Percentiles rank a stretch among this genome's conserved stretches.
phyloP scores from a whole-genome alignment of 768 basidiomycete genomes.

The Termitomyces sp. region DNA sequence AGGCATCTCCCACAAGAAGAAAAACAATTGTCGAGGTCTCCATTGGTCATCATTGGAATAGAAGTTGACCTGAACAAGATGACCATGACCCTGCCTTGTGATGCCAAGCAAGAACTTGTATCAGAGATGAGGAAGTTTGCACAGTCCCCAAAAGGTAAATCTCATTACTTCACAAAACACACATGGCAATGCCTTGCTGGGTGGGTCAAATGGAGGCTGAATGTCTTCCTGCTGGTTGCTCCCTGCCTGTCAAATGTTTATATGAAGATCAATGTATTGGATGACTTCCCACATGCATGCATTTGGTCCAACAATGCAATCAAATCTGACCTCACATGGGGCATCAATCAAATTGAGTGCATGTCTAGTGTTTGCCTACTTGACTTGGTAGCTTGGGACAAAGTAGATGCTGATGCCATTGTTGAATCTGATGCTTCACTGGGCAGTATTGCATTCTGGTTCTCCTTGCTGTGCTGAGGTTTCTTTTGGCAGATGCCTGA shows the following conservation, averaged over 20 bases:
- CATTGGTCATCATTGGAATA: constrained; percentile 35
- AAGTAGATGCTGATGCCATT: constrained; percentile 7
- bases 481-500: constrained; percentile 11
- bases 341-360: constrained; percentile 15
- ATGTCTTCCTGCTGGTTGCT: constrained; percentile 26
- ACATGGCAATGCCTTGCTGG: constrained; percentile 31
- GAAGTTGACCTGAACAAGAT: constrained; percentile 29
- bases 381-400: constrained; percentile 15
- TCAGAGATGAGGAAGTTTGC: constrained; percentile 3
- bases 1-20: constrained; percentile 38
- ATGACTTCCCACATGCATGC: constrained; percentile 6
- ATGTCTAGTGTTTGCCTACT: constrained; percentile 20
- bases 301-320: constrained; percentile 24
- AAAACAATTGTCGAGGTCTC: constrained; percentile 29
- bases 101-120: constrained; percentile 11
- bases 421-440: constrained; percentile 22
- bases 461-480: background rate
- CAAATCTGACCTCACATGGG: constrained; percentile 24
- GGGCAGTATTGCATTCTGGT: constrained; percentile 21
- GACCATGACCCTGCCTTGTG: constrained; percentile 20
- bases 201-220: constrained; percentile 35
- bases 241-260: constrained; percentile 28
- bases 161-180: background rate
- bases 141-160: background rate
- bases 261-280: constrained; percentile 20